A percentile compares a stretch with the other conserved stretches of the same genome.
phyloP scores from a whole-genome alignment of 1,139 yeast genomes.

The Geotrichum histeridarum region DNA sequence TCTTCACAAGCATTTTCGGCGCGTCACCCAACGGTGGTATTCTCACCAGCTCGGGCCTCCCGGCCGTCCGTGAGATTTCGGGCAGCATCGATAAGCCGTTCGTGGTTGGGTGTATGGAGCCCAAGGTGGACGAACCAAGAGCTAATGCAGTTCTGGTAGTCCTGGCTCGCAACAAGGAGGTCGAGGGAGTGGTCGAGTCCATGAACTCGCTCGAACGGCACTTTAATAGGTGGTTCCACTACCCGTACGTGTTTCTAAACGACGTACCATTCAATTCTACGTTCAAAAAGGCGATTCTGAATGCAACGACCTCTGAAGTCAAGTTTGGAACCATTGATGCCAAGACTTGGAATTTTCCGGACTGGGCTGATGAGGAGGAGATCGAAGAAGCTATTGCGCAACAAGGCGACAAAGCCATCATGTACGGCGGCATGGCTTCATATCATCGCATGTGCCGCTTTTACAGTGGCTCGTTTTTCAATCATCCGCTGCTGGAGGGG shows the following conservation, averaged over 20 bases:
- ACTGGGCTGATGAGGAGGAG: constrained; percentile 35
- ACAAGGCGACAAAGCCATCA: constrained; percentile 75
- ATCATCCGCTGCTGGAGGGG: constrained; percentile 57
- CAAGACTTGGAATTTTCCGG: constrained; percentile 55
- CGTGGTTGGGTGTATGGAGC: constrained; percentile 35
- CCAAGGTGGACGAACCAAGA: constrained; percentile 34
- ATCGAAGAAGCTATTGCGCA: constrained; percentile 52
- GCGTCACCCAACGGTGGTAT: constrained; percentile 1
- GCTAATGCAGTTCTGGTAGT: constrained; percentile 84
- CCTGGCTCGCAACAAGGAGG: constrained; percentile 69
- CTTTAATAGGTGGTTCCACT: constrained; percentile 84
- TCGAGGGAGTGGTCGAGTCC: constrained; percentile 62
- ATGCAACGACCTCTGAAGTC: constrained; percentile 53
- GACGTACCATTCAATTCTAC: constrained; percentile 65
- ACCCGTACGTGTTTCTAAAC: constrained; percentile 84
- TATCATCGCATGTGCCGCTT: constrained; percentile 71
- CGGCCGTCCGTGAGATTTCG: constrained; percentile 17
- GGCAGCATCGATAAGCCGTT: constrained; percentile 17
- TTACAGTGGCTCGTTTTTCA: constrained; percentile 72
- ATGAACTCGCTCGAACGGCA: constrained; percentile 73
- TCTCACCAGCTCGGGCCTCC: constrained; percentile 15
- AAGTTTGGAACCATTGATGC: constrained; percentile 57
- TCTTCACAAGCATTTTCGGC: constrained; percentile 1
- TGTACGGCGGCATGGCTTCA: constrained; percentile 74
- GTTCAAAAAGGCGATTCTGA: constrained; percentile 49